A percentile compares a stretch with the other conserved stretches of the same genome.
Conservation (phyloP, 352 stramenopile genomes). For the Pythium inflatum region DNA sequence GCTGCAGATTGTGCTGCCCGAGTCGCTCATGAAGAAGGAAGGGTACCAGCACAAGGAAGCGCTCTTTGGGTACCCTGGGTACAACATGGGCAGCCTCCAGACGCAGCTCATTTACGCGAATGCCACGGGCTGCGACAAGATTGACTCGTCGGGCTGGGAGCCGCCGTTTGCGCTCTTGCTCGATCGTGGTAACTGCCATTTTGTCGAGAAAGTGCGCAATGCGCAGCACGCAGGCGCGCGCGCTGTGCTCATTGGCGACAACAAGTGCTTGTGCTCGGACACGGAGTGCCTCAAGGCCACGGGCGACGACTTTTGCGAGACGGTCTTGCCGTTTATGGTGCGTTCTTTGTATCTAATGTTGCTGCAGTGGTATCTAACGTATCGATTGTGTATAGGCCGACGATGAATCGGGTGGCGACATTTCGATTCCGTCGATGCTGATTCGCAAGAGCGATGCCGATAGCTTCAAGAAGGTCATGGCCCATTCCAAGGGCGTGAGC, state of each 20-base stretch:
- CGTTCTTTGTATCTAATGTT: too few species aligned
- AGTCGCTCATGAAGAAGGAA: conserved; percentile 89
- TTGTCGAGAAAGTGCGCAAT: conserved; percentile 95
- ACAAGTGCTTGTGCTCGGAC: conserved; percentile 95
- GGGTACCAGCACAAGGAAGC: conserved; percentile 97
- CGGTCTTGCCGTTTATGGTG: conserved; percentile 83
- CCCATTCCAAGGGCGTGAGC: conserved; percentile 84
- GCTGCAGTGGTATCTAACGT: too few species aligned
- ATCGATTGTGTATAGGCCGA: conserved; percentile 91
- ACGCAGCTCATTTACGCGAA: conserved; percentile 91
- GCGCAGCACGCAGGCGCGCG: conserved; percentile 92
- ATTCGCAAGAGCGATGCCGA: conserved; percentile 95
- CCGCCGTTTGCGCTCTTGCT: conserved; percentile 96
- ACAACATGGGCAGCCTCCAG: conserved; percentile 87
- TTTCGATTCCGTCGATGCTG: conserved; percentile 97
- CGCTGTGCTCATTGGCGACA: conserved; percentile 96
- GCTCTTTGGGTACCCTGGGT: conserved; percentile 96
- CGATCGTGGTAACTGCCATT: conserved; percentile 96
- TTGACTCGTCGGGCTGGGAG: conserved; percentile 81
- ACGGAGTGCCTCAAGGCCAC: conserved; percentile 71
- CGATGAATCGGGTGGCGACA: conserved; percentile 96
- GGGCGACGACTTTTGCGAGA: conserved; percentile 88
- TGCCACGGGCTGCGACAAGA: conserved; percentile 79
- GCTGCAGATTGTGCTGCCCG: conserved; percentile 87
- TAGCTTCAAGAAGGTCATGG: conserved; percentile 89